Base-by-base conservation (phyloP, 345 rosid genomes). In the Rubroshorea leprosula region DNA sequence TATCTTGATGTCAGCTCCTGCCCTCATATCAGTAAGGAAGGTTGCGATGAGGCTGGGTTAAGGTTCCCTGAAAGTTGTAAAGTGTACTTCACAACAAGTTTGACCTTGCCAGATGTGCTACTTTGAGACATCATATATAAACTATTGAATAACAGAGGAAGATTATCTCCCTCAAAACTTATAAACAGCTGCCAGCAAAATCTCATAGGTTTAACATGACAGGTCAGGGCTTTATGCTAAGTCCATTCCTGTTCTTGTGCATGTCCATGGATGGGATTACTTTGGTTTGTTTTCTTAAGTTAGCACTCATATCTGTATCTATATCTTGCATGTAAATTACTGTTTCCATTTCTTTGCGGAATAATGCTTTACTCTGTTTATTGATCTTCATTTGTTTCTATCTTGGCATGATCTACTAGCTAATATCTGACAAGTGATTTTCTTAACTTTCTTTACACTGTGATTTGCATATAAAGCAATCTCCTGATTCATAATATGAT, bases 1-100 rank as follows among this genome's bases (percentile, higher is more conserved):
- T 89, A 86, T 70, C 74, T 92, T 59, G 97, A 89, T 64, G 91
- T 92, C 53, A 76, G 97, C 70, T 86, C 97, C 55, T 88, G 95
- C 74, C 87, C 89, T 2, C 77, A 70, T 69, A 71, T 85, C 38
- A 86, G 95, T 8, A 64, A 89, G 86, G 78, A 65, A 5, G 83
- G 67, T 23, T 93, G 95, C 44, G 86, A 77, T 52, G 97, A 83
- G 77, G 97, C 88, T 63, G 91, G 88, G 15, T 58, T 93, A 49
- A 76, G 49, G 64, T 93, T 93, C 63, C 97, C 96, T 2, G 58
- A 66, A 21, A 61, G 51, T 68, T 93, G 94, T 76, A 89, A 77
- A 79, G 94, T 93, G 72, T 84, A 89, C 72, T 93, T 80, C 62
- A 50, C 63, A 0, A 91, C 93, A 56, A 72, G 89, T 68, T 76